phyloP scores from a whole-genome alignment of 2,329 filamentous ascomycete species.

The Aschersonia sp. region DNA sequence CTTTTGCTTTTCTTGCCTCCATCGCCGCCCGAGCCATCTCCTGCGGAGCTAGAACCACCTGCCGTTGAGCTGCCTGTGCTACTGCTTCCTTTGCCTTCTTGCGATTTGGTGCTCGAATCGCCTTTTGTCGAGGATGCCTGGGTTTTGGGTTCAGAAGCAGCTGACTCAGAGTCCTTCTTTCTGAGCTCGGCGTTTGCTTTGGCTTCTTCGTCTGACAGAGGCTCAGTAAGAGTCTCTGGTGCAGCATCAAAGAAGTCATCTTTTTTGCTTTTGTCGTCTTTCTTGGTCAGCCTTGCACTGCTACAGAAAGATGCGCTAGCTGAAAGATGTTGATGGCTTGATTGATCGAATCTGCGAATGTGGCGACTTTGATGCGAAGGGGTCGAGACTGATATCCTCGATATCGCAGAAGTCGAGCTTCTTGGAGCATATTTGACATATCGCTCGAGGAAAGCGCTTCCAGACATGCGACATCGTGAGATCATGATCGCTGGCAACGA shows the following conservation, averaged over 20 bases:
- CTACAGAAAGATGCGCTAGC: conserved; percentile 21
- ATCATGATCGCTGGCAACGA: conserved; percentile 18
- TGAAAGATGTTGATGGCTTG: conserved; percentile 13
- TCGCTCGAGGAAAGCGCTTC: conserved; percentile 22
- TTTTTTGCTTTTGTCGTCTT: conserved; percentile 23
- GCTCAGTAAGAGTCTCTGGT: conserved; percentile 24
- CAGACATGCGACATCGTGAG: conserved; percentile 23
- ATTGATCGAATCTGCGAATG: conserved; percentile 17
- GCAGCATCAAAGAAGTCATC: conserved; percentile 36
- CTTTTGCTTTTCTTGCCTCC: conserved; percentile 61
- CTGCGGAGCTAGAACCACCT: conserved; percentile 29
- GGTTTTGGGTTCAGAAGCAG: conserved; percentile 30
- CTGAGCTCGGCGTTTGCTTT: conserved; percentile 35
- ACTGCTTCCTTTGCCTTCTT: conserved; percentile 36
- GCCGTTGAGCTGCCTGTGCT: conserved; percentile 37
- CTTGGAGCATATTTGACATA: conserved; percentile 14
- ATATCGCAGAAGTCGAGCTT: conserved; percentile 9
- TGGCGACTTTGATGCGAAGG: conserved; percentile 14
- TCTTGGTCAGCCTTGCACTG: conserved; percentile 17
- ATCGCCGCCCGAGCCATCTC: conserved; percentile 42
- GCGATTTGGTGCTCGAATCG: conserved; percentile 18
- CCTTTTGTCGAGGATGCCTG: conserved; percentile 30
- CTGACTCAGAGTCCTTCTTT: conserved; percentile 26
- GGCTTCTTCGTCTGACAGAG: conserved; percentile 37
- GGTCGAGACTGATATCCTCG: conserved; percentile 13